Conservation (phyloP, 768 basidiomycete genomes). For the Cystobasidium onofrii region DNA sequence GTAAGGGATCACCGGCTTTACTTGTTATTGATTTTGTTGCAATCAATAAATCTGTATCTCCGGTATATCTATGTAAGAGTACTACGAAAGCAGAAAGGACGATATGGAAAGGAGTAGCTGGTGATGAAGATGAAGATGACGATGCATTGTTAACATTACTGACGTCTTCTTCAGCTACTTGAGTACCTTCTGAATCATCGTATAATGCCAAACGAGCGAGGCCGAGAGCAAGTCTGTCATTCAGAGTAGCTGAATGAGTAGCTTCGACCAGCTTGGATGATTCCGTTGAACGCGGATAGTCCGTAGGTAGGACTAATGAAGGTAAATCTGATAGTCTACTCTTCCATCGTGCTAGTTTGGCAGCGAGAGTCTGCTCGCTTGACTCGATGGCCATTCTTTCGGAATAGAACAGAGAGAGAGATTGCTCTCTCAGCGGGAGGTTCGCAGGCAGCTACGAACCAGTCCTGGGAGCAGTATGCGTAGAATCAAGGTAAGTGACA, state of each 20-base stretch:
- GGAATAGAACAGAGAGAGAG: too few species aligned
- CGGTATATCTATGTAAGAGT: constrained; percentile 86
- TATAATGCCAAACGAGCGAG: constrained; percentile 46
- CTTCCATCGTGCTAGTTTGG: constrained; percentile 46
- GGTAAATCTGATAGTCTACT: constrained; percentile 67
- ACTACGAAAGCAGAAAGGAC: constrained; percentile 86
- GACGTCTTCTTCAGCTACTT: constrained; percentile 54
- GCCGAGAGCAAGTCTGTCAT: constrained; percentile 63
- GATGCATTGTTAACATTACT: constrained; percentile 41
- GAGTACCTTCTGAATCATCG: constrained; percentile 55
- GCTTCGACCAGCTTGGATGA: constrained; percentile 75
- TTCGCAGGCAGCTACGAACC: too few species aligned
- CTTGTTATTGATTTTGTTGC: constrained; percentile 66
- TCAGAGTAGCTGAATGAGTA: constrained; percentile 61
- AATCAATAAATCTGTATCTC: constrained; percentile 85
- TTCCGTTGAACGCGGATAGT: constrained; percentile 72
- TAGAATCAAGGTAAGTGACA: too few species aligned
- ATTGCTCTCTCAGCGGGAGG: too few species aligned
- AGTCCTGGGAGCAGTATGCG: too few species aligned
- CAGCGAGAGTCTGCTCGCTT: neutral
- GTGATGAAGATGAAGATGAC: neutral
- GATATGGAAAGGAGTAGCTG: constrained; percentile 78
- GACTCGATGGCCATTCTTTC: neutral
- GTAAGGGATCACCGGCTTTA: constrained; percentile 63
- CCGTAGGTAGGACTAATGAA: constrained; percentile 83